Evolutionary conservation across 106 monocot species (phyloP), one percentile per base, ranked within the genome.

Genomic region (Dioscorea zingiberensis): DNA sequence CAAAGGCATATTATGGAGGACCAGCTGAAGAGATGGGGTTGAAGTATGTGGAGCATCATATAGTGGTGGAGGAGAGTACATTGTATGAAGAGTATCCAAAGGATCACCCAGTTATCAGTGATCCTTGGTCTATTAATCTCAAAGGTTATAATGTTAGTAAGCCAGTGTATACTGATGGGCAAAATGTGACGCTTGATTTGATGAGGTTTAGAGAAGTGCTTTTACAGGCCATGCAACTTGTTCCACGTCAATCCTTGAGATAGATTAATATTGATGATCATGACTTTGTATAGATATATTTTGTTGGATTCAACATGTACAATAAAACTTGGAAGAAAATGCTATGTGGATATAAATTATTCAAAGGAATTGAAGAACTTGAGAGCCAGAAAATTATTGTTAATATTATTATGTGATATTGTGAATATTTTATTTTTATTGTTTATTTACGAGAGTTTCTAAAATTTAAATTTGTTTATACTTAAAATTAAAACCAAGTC

Each of bases 1-100:
- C 81, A 2, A 25, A 25, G 59, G 57, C 53, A 15, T 82, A 83
- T 65, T 86, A 65, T 53, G 81, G 69, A 0, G 44, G 71, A 24
- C 78, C 78, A 8, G 64, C 86, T 18, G 17, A 27, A 6, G 58
- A 58, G 18, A 74, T 89, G 54, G 76, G 81, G 32, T 67, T 86
- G 44, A 64, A 70, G 49, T 86, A 94, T 30, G 32, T 86, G 44
- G 78, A 89, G 78, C 84, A 89, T 61, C 66, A 59, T 21, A 70
- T 75, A 16, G 56, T 25, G 13, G 74, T 71, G 22, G 67, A 94
- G 22, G 93, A 94, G 75, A 94, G 86, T 69, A 74, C 78, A 11
- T 64, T 94, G 44, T 67, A 54, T 26, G 64, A 73, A 1, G 59
- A 74, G 51, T 94, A 81, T 46, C 72, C 82, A 9, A 75, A 23